phyloP scores from a whole-genome alignment of 73 alveolate species.

The Tetrahymena elliotti region DNA sequence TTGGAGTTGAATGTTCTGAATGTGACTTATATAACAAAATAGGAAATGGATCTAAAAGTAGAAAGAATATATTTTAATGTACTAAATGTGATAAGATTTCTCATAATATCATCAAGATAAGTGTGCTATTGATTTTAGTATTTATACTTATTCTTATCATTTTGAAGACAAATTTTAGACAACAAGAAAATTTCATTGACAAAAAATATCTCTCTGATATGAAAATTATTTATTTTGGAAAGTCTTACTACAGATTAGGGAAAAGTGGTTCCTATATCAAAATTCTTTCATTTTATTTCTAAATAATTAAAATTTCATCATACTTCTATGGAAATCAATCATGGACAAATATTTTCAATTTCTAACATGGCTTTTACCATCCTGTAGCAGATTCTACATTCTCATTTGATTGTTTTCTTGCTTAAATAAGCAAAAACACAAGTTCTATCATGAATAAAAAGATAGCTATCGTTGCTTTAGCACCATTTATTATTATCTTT shows the following conservation, averaged over 20 bases:
- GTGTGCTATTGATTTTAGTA: background rate
- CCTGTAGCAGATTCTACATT: background rate
- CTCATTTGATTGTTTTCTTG: background rate
- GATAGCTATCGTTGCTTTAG: background rate
- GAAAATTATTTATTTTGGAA: background rate
- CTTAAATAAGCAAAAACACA: background rate
- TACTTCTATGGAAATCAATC: background rate
- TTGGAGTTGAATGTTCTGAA: background rate
- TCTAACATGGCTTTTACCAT: background rate
- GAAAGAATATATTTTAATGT: background rate
- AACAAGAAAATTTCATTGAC: background rate
- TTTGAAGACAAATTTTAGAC: background rate
- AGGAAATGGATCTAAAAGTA: background rate
- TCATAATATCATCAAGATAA: background rate
- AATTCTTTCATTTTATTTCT: background rate
- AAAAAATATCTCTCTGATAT: background rate
- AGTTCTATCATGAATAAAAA: background rate
- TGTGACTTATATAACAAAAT: background rate
- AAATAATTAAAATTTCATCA: background rate
- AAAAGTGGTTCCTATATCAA: background rate
- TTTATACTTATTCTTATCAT: background rate
- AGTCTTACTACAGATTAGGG: background rate
- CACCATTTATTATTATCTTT: background rate
- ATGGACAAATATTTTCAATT: background rate
- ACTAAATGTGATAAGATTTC: background rate